These are phyloP conservation scores for Ramalina intermedia DNA, from an alignment of 495 filamentous ascomycete genomes.

Conservation along the genomic window DNA sequence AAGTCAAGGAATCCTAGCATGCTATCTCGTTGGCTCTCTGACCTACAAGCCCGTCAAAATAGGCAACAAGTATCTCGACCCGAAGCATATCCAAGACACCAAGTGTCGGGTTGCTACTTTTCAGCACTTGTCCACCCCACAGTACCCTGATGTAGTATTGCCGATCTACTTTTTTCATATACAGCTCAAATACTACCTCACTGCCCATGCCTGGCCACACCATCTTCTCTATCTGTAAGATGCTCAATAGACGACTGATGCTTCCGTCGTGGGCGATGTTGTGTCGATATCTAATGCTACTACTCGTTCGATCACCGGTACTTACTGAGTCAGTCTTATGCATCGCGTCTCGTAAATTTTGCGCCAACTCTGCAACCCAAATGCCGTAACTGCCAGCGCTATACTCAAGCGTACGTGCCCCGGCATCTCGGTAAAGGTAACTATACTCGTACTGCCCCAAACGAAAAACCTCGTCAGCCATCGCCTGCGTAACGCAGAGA, in stretches of 20 bases:
- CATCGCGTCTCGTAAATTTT: constrained; percentile 36
- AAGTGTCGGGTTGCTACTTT: constrained; percentile 41
- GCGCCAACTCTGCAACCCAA: constrained; percentile 48
- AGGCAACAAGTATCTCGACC: constrained; percentile 39
- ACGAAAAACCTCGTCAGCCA: constrained; percentile 48
- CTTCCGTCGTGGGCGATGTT: constrained; percentile 60
- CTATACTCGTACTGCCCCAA: constrained; percentile 58
- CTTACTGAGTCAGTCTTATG: constrained; percentile 11
- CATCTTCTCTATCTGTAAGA: constrained; percentile 54
- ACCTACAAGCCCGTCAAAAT: constrained; percentile 51
- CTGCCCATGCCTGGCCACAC: constrained; percentile 63
- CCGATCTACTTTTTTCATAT: constrained; percentile 18
- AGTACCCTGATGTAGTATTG: constrained; percentile 38
- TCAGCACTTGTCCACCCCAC: constrained; percentile 46
- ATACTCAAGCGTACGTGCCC: constrained; percentile 36
- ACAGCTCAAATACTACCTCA: constrained; percentile 56
- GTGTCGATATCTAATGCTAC: constrained; percentile 37
- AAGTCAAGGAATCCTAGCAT: too few species aligned
- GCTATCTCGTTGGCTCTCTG: constrained; percentile 19
- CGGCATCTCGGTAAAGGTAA: constrained; percentile 47
- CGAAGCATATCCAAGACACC: constrained; percentile 49
- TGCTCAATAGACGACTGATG: constrained; percentile 40
- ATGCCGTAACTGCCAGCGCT: constrained; percentile 42
- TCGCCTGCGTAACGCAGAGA: constrained; percentile 39
- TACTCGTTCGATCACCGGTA: constrained; percentile 10